A percentile compares a stretch with the other conserved stretches of the same genome.
Evolutionary conservation across 192 early-diverging fungal genomes (phyloP).

Genomic region (Paraglomus occultum): DNA sequence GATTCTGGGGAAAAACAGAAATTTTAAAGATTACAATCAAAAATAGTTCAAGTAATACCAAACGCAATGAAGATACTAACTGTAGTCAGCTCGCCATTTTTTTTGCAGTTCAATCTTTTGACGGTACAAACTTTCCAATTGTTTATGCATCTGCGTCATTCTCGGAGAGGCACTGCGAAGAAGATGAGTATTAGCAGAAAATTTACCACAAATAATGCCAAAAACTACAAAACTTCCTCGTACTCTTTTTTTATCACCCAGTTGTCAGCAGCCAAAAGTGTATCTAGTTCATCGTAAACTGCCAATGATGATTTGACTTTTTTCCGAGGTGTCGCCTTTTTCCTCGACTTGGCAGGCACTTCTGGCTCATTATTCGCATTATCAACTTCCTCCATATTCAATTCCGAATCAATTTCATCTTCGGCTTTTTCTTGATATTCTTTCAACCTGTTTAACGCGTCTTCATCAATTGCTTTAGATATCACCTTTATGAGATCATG

Average conservation of each 20-base stretch:
- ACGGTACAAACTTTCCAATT: constrained; percentile 42
- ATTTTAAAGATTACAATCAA: neutral
- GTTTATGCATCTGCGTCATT: constrained; percentile 40
- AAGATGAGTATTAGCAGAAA: too few relatives aligned
- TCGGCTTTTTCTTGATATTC: too few relatives aligned
- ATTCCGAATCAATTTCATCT: too few relatives aligned
- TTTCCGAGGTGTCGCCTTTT: neutral
- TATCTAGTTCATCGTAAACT: neutral
- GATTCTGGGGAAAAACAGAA: constrained; percentile 15
- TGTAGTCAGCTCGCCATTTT: constrained; percentile 38
- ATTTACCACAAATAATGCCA: neutral
- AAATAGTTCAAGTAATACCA: neutral
- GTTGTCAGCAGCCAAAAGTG: constrained; percentile 32
- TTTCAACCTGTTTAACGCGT: constrained; percentile 42
- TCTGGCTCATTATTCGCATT: neutral
- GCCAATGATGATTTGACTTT: neutral
- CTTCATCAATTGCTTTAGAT: constrained; percentile 43
- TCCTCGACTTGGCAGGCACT: neutral
- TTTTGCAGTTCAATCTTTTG: constrained; percentile 43
- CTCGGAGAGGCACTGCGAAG: constrained; percentile 39
- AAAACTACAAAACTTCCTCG: constrained; percentile 2
- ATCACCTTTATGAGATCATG: constrained; percentile 41
- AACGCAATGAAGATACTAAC: constrained; percentile 17
- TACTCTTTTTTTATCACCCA: constrained; percentile 48
- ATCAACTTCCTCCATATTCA: neutral